Evolutionary conservation across 1,284 basidiomycete genomes (phyloP), one percentile per base, ranked within the genome.

Genomic region (Flammula alnicola): DNA sequence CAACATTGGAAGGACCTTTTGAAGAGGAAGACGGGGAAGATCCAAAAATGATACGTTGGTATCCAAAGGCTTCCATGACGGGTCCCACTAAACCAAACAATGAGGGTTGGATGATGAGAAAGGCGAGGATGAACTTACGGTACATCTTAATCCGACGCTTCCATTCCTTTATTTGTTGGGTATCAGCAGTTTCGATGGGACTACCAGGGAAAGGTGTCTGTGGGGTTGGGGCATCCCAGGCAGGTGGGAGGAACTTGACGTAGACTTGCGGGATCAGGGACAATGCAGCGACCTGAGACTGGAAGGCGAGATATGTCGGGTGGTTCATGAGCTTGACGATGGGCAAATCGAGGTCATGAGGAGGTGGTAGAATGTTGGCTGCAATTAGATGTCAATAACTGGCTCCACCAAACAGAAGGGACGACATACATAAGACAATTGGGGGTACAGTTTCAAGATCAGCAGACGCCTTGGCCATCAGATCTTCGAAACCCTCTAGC

Each of bases 311-410:
- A 66, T 93, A 95, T 5, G 76, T 77, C 1, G 84, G 80, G 56
- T 91, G 85, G 40, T 82, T 84, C 72, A 91, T 83, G 63, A 92
- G 73, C 62, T 90, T 85, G 22, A 91, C 86, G 45, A 88, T 84
- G 0, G 88, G 84, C 20, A 88, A 71, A 36, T 80, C 71, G 36
- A 88, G 72, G 56, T 85, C 83, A 57, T 92, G 80, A 1, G 91
- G 88, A n/a, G 93, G 93, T 17, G 91, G 92, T 2, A 95, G 79
- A 25, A 93, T 71, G 61, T 92, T 93, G 47, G 89, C 92, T 95
- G 61, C 25, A 52, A 30, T 41, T 59, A 31, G 27, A 43, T 19
- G 31, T 44, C 20, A 52, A 49, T 17, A 47, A 49, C 32, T 31
- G 40, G 23, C 30, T 47, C 17, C 32, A 22, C 30, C 42, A 26